Base-by-base conservation (phyloP, 805 yeast genomes). In the Yueomyces sinensis region DNA sequence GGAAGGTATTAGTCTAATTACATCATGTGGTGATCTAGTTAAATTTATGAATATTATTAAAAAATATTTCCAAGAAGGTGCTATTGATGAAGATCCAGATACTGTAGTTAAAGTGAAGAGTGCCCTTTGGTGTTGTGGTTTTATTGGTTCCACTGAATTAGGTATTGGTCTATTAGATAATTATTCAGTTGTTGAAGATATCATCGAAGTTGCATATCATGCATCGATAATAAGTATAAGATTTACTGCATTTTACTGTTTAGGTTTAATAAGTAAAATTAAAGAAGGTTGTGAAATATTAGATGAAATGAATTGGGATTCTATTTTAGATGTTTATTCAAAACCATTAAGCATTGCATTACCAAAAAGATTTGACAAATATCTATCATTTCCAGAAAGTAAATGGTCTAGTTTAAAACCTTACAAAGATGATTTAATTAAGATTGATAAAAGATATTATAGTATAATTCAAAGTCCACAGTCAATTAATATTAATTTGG, bases 61-160 rank as follows among this genome's bases (percentile, higher is more conserved):
- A 23, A 44, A 41, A 17, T 62, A 60, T 43, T 45, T 56, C 0
- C 33, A 32, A 16, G 45, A 45, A 19, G 37, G 34, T 5, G 41
- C 47, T 15, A 41, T 41, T 7, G 32, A 54, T 4, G 48, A 45
- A 28, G 40, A 43, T 6, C 37, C 34, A 4, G 65, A 59, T 16
- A 59, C 59, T 4, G 63, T 64, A 5, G 56, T 61, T 7, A 67
- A 66, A 41, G 54, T 89, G 18, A 83, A 82, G 49, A 82, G 87
- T 9, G 72, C 79, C 24, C 46, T 89, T 25, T 89, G 96, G 96
- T 76, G 93, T 2, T 64, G 83, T 24, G 96, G 95, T 0, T 76
- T 77, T 46, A 74, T 87, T 22, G 87, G 87, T 2, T 71, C 86
- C 1, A 71, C 84, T 1, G 68, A 69, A 9, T 59, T 67, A 34